A percentile compares a stretch with the other conserved stretches of the same genome.
Conservation (phyloP, 1,284 basidiomycete species). For the Irpex lacteus region DNA sequence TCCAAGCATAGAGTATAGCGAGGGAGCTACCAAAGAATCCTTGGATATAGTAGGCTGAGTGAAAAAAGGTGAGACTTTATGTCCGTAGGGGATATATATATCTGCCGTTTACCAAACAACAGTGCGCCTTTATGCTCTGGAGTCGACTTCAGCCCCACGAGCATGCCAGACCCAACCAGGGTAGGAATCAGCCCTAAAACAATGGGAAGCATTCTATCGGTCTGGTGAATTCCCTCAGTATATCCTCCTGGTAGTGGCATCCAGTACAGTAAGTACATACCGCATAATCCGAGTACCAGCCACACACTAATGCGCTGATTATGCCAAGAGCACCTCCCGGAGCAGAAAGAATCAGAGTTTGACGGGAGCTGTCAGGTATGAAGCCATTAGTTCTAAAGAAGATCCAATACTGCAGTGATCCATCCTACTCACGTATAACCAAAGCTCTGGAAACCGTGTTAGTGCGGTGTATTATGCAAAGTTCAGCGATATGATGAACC, state of each 20-base stretch:
- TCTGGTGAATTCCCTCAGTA: constrained; percentile 23
- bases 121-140: constrained; percentile 50
- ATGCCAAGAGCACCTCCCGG: constrained; percentile 53
- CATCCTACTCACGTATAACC: constrained; percentile 51
- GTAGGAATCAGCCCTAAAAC: constrained; percentile 60
- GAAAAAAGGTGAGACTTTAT: not conserved
- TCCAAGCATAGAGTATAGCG: constrained; percentile 63
- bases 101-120: constrained; percentile 46
- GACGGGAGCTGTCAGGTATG: constrained; percentile 42
- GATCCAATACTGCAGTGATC: not conserved
- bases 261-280: constrained; percentile 25
- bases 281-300: constrained; percentile 65
- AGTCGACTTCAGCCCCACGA: constrained; percentile 51
- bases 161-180: constrained; percentile 52
- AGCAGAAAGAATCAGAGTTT: constrained; percentile 60
- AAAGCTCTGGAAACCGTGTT: constrained; percentile 34
- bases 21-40: constrained; percentile 59
- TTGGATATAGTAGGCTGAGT: constrained; percentile 49
- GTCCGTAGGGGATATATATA: not conserved
- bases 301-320: constrained; percentile 48
- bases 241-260: not conserved
- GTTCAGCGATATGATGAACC: not conserved
- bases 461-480: not conserved
- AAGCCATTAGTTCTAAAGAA: not conserved
- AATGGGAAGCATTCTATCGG: constrained; percentile 64